Evolutionary conservation across 2,329 filamentous ascomycete genomes (phyloP).

Genomic region (Fusarium sp.): DNA sequence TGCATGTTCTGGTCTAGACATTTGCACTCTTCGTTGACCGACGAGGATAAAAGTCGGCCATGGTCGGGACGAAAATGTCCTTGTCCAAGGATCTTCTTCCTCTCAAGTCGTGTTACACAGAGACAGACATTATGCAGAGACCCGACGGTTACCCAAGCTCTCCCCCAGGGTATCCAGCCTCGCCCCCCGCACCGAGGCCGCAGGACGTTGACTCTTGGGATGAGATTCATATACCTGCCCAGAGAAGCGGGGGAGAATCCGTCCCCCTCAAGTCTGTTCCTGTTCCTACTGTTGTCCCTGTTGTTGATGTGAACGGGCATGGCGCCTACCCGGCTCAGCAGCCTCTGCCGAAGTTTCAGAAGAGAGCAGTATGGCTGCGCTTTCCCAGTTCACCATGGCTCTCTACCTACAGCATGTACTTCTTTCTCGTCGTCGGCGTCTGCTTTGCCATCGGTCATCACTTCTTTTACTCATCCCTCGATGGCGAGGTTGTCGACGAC

Average conservation of each 20-base stretch:
- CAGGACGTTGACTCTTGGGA: not conserved
- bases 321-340: not conserved
- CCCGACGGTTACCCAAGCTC: not conserved
- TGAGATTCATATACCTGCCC: not conserved
- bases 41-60: not conserved
- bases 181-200: not conserved
- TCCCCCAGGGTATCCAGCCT: not conserved
- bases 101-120: not conserved
- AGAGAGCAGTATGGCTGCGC: not conserved
- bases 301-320: not conserved
- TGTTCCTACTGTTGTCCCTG: not conserved
- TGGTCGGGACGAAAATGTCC: not conserved
- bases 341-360: not conserved
- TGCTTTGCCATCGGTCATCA: conserved; percentile 9
- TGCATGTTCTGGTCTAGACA: not conserved
- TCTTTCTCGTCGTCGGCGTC: not conserved
- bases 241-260: not conserved
- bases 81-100: not conserved
- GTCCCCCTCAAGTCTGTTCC: not conserved
- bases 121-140: not conserved
- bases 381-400: conserved; percentile 1
- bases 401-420: conserved; percentile 13
- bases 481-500: not conserved
- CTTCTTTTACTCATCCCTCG: not conserved
- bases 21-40: not conserved